Evolutionary conservation across 805 yeast species (phyloP).

Genomic region (Ogataea nakhonphanomensis): DNA sequence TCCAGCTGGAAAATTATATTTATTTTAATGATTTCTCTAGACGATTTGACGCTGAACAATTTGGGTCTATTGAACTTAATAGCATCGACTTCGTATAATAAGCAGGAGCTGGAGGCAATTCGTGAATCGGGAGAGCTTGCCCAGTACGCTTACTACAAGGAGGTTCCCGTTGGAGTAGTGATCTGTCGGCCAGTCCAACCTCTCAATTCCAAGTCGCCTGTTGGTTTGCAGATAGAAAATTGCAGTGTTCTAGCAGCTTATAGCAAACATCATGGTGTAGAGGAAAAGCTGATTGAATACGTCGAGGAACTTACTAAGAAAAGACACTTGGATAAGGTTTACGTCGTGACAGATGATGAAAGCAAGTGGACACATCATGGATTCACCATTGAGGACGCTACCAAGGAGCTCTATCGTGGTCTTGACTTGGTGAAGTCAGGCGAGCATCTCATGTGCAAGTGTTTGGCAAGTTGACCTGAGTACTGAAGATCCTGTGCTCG

Average conservation of each 20-base stretch:
- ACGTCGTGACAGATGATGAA: conserved; percentile 11
- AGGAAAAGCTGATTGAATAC: conserved; percentile 52
- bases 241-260: conserved; percentile 57
- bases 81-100: conserved; percentile 51
- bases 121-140: conserved; percentile 47
- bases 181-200: conserved; percentile 52
- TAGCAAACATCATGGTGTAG: conserved; percentile 54
- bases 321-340: conserved; percentile 51
- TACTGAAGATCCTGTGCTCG: too few species aligned
- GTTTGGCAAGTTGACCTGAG: conserved; percentile 41
- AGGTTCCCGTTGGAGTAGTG: conserved; percentile 77
- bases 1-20: too few species aligned
- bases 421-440: conserved; percentile 14
- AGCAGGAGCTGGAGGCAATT: conserved; percentile 49
- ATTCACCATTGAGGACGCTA: conserved; percentile 17
- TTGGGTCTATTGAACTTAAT: conserved; percentile 56
- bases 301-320: conserved; percentile 52
- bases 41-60: conserved; percentile 59
- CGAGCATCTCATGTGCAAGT: conserved; percentile 2
- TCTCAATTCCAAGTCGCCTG: conserved; percentile 35
- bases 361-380: conserved; percentile 17
- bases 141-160: conserved; percentile 60
- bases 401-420: conserved; percentile 22
- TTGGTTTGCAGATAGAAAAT: conserved; percentile 25
- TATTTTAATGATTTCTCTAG: conserved; percentile 40